Conservation (phyloP, 805 yeast genomes). For the Aciculoconidium aculeatum region DNA sequence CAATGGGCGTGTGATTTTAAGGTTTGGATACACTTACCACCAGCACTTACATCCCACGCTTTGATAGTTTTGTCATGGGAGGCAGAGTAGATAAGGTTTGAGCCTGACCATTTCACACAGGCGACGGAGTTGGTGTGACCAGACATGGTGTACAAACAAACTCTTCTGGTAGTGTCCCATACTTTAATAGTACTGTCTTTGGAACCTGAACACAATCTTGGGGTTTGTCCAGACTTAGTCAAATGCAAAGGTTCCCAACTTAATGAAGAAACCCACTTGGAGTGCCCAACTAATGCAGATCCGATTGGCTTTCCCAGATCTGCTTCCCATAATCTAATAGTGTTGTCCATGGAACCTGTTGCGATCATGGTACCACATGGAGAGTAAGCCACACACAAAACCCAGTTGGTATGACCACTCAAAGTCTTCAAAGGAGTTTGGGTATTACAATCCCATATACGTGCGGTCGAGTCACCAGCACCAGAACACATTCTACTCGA, state of each 20-base stretch:
- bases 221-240: slow-evolving; percentile 56
- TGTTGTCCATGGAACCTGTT: slow-evolving; percentile 93
- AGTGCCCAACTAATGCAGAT: slow-evolving; percentile 70
- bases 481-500: slow-evolving; percentile 87
- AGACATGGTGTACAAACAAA: slow-evolving; percentile 61
- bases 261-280: slow-evolving; percentile 83
- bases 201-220: slow-evolving; percentile 78
- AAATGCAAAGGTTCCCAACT: slow-evolving; percentile 94
- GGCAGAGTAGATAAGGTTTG: slow-evolving; percentile 74
- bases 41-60: slow-evolving; percentile 76
- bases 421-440: slow-evolving; percentile 83
- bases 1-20: slow-evolving; percentile 92
- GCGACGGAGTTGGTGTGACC: slow-evolving; percentile 90
- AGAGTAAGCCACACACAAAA: slow-evolving; percentile 82
- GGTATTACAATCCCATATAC: slow-evolving; percentile 95
- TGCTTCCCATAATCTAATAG: slow-evolving; percentile 84
- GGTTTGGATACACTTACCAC: slow-evolving; percentile 73
- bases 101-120: slow-evolving; percentile 97
- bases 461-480: slow-evolving; percentile 92
- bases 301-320: slow-evolving; percentile 70
- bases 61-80: slow-evolving; percentile 93
- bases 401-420: slow-evolving; percentile 89
- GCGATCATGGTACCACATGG: slow-evolving; percentile 90
- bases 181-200: slow-evolving; percentile 86
- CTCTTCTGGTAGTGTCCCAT: slow-evolving; percentile 79